Base-by-base conservation (phyloP, 208 protist genomes). In the Endotrypanum monterogeii region DNA sequence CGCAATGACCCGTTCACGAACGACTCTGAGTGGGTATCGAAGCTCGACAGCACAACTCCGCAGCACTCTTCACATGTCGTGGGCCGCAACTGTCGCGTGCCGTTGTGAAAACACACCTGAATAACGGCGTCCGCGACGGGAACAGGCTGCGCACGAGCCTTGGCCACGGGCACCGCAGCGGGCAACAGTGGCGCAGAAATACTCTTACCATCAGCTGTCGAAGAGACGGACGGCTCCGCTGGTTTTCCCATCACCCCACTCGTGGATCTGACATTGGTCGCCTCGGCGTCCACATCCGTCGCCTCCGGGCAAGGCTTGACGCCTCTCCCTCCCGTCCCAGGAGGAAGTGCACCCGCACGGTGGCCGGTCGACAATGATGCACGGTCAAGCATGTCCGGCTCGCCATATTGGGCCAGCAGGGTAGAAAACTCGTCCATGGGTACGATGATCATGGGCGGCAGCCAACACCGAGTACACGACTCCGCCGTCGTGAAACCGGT, bases 381-480 rank as follows among this genome's bases (percentile, higher is more conserved):
- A 35, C 61, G 70, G 70, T 62, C 72, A 37, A 92, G 75, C 81
- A 86, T 72, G 25, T 81, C 78, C 6, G 61, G 55, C 18, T 67
- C 32, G n/a, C 82, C 87, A 79, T 92, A 94, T 35, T 71, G 69
- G 12, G 73, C 41, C 32, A 91, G 23, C 18, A 96, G 41, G 1
- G 65, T 58, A 9, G 88, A 51, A 75, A 88, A 93, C 80, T 96
- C 89, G 50, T 88, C 82, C 83, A 90, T 85, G 3, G 91, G 89
- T 32, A 96, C 73, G 28, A 94, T 73, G 30, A 89, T 35, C 46
- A 96, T 65, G 41, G 91, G 91, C 6, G 91, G 91, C 68, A 91
- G 63, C 81, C 83, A 86, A 55, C 57, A 78, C 55, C 51, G 46
- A 46, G 62, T 78, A 20, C 72, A 60, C 52, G 73, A 58, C 67